A percentile compares a stretch with the other conserved stretches of the same genome.
phyloP scores from a whole-genome alignment of 768 basidiomycete genomes.

The Agrocybe praecox region DNA sequence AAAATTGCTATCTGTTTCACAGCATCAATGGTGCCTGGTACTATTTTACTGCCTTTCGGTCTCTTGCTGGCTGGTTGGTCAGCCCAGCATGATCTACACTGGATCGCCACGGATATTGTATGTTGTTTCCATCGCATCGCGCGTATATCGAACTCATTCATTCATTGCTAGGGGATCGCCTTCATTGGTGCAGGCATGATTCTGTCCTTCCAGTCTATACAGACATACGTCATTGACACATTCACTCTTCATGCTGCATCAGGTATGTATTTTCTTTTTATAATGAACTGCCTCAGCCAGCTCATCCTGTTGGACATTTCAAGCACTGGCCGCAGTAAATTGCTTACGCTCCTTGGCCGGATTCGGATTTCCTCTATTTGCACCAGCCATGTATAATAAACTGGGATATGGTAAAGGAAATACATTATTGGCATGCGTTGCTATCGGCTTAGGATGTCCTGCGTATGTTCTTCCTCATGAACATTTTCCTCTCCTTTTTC shows the following conservation, averaged over 20 bases:
- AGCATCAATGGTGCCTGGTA: conserved; percentile 65
- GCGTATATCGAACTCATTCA: conserved; percentile 48
- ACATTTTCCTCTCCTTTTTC: not conserved
- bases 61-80: conserved; percentile 75
- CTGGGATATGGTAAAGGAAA: conserved; percentile 74
- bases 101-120: conserved; percentile 74
- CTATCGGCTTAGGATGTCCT: conserved; percentile 65
- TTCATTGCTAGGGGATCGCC: conserved; percentile 53
- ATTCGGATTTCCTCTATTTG: conserved; percentile 81
- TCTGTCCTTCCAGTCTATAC: conserved; percentile 60
- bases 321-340: conserved; percentile 66
- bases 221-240: conserved; percentile 68
- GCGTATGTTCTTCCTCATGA: conserved; percentile 35
- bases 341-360: conserved; percentile 68
- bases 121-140: no score
- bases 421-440: conserved; percentile 60
- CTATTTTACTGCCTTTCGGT: conserved; percentile 63
- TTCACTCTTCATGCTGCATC: conserved; percentile 72
- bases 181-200: conserved; percentile 60
- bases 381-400: conserved; percentile 62
- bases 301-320: not conserved
- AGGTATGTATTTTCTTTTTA: conserved; percentile 39
- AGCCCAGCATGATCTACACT: conserved; percentile 56
- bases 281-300: no score
- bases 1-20: conserved; percentile 1